Base-by-base conservation (phyloP, 805 yeast genomes). In the Wickerhamiella spandovensis region DNA sequence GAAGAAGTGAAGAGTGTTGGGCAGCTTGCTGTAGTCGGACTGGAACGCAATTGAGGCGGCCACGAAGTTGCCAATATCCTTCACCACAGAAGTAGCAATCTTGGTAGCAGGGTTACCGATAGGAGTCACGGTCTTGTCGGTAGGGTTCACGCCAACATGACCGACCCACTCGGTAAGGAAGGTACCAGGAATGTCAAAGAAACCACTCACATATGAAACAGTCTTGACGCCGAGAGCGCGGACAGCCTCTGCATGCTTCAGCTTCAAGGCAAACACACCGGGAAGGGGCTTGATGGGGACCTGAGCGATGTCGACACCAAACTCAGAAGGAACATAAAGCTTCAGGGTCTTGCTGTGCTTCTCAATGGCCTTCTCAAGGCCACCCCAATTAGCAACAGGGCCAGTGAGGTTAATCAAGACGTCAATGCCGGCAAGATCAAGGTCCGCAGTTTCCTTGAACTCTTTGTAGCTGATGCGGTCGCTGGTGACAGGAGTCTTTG, bases 281-380 rank as follows among this genome's bases (percentile, higher is more conserved):
- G 45, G 45, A 20, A 43, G 32, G 6, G 45, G 45, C 35, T 23
- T 4, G 13, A 51, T 46, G 23, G 44, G 43, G 35, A 28, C 49
- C 17, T 41, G 22, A 37, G 20, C 28, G 18, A 20, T 15, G 46
- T 77, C 78, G 10, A 66, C 56, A 44, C 83, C 84, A 56, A 74
- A 78, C 56, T 77, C 80, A 1, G 81, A 73, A 30, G 82, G 82
- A 54, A 77, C 72, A 62, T 69, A 78, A 30, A 77, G 58, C 59
- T 74, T 72, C 45, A 78, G 75, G 2, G 37, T 15, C 43, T 55
- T 70, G 68, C 47, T 66, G 17, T 15, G 12, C 68, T 21, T 57
- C 61, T 59, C 57, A 43, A 78, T 64, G 21, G 67, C 68, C 15
- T 67, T 66, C 13, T 61, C 65, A 43, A 67, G 61, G 1, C 64